Evolutionary conservation across 1,139 yeast species (phyloP).

Genomic region (Yamadazyma friedrichii): DNA sequence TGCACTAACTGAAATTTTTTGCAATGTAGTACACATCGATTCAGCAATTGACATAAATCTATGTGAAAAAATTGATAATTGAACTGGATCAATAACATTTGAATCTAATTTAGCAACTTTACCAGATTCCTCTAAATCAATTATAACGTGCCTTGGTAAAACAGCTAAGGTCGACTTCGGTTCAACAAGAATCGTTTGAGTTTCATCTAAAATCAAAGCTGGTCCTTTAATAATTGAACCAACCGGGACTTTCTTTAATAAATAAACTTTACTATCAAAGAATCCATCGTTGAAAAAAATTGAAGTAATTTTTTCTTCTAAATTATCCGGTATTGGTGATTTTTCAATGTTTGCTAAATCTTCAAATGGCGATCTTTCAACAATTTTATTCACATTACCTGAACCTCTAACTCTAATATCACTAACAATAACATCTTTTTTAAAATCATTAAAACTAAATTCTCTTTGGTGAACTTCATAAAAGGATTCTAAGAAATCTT

Average conservation of each 20-base stretch:
- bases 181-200: conserved; percentile 21
- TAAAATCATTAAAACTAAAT: conserved; percentile 63
- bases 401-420: conserved; percentile 20
- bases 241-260: conserved; percentile 15
- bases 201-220: conserved; percentile 20
- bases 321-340: conserved; percentile 5
- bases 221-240: conserved; percentile 22
- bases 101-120: conserved; percentile 7
- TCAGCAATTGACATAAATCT: conserved; percentile 25
- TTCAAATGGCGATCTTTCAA: conserved; percentile 15
- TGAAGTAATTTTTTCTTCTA: conserved; percentile 12
- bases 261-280: conserved; percentile 15
- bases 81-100: conserved; percentile 19
- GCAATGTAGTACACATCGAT: conserved; percentile 23
- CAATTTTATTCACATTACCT: conserved; percentile 35
- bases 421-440: conserved; percentile 36
- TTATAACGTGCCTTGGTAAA: conserved; percentile 21
- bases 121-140: conserved; percentile 19
- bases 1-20: conserved; percentile 22
- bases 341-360: conserved; percentile 11
- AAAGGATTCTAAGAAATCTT: conserved; percentile 36
- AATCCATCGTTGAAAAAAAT: conserved; percentile 45
- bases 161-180: conserved; percentile 19
- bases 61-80: conserved; percentile 21
- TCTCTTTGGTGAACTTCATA: conserved; percentile 57